Percentiles rank a stretch among this genome's conserved stretches.
phyloP scores from a whole-genome alignment of 2,329 filamentous ascomycete species.

The Seiridium cupressi region DNA sequence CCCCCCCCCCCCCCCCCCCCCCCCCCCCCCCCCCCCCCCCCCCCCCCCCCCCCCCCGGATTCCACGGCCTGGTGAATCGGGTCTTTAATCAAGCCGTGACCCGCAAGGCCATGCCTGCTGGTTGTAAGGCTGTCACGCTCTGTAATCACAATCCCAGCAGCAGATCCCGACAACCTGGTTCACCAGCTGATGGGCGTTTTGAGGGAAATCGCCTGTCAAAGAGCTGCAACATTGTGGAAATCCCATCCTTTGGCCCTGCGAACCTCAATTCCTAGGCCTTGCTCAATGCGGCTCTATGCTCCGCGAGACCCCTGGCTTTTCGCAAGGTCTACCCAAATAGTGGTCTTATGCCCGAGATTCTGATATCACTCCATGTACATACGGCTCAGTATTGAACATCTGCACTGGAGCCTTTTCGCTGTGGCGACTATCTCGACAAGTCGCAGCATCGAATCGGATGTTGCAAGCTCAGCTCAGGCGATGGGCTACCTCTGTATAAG shows the following conservation, averaged over 20 bases:
- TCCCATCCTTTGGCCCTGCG: neutral
- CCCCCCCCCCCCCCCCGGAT: no score
- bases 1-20: no score
- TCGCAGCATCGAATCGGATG: no score
- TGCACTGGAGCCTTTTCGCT: no score
- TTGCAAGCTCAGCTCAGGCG: no score
- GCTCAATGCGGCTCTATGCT: neutral
- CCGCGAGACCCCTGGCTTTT: constrained; percentile 3
- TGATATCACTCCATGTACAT: neutral
- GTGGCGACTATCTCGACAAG: no score
- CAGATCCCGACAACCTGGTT: constrained; percentile 21
- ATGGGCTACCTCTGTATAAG: no score
- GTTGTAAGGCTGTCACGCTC: neutral
- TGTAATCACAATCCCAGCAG: constrained; percentile 14
- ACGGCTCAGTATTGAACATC: no score
- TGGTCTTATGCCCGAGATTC: neutral
- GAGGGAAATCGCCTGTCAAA: neutral
- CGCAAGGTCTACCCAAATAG: constrained; percentile 11
- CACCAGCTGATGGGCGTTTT: neutral
- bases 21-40: no score
- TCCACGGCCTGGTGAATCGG: no score
- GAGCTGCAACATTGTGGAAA: neutral
- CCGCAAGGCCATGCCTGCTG: neutral
- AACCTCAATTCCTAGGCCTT: neutral
- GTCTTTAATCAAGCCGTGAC: no score